Percentiles rank a stretch among this genome's conserved stretches.
Conservation (phyloP, 371 early-diverging fungal genomes). For the Lichtheimia ramosa region DNA sequence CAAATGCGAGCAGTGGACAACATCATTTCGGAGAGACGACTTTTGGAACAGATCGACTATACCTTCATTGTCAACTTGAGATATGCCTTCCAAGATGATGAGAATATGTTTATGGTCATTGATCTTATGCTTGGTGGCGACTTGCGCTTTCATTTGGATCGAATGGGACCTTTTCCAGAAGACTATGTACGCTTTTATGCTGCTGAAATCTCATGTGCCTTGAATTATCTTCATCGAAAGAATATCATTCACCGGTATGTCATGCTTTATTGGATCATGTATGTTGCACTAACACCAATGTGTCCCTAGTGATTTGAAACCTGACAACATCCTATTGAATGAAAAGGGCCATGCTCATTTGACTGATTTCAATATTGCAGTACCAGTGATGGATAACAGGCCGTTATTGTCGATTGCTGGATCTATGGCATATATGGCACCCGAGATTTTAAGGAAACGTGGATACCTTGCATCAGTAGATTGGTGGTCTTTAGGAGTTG, state of each 20-base stretch:
- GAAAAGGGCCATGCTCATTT: conserved; percentile 80
- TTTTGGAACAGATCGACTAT: conserved; percentile 48
- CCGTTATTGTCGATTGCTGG: conserved; percentile 70
- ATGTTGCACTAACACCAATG: neutral
- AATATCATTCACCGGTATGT: conserved; percentile 60
- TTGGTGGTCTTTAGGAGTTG: conserved; percentile 89
- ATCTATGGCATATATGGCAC: conserved; percentile 77
- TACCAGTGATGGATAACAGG: conserved; percentile 54
- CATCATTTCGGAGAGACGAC: conserved; percentile 53
- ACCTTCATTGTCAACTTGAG: conserved; percentile 63
- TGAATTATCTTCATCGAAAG: conserved; percentile 68
- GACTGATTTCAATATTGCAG: conserved; percentile 88
- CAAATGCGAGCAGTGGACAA: conserved; percentile 55
- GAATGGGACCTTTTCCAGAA: conserved; percentile 61
- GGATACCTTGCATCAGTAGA: conserved; percentile 74
- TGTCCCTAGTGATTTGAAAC: conserved; percentile 74
- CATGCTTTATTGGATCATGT: neutral
- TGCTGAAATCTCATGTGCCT: conserved; percentile 69
- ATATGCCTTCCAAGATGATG: conserved; percentile 81
- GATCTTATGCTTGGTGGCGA: conserved; percentile 88
- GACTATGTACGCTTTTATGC: conserved; percentile 73
- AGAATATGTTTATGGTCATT: conserved; percentile 74
- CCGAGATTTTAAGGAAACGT: conserved; percentile 68
- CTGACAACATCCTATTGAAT: conserved; percentile 88
- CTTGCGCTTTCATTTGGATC: conserved; percentile 74